phyloP scores from a whole-genome alignment of 2,329 filamentous ascomycete species.

The Pezicula carpinea region DNA sequence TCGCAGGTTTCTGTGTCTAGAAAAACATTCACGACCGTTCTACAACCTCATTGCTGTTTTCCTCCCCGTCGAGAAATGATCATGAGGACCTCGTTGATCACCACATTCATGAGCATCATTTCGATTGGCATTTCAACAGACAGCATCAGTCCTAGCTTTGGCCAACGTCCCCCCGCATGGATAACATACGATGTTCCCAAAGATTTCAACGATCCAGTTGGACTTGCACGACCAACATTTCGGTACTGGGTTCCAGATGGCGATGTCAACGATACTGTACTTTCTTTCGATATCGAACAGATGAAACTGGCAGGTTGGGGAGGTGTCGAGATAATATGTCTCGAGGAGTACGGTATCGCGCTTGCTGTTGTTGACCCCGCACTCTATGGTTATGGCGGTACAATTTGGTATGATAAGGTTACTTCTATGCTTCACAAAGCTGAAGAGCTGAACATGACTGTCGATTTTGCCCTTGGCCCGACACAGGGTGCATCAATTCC shows the following conservation, averaged over 20 bases:
- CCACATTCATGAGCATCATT: too few species aligned
- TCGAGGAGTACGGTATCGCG: not conserved
- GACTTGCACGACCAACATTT: constrained; percentile 1
- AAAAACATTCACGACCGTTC: too few species aligned
- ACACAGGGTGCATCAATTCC: constrained; percentile 2
- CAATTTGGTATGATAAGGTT: constrained; percentile 1
- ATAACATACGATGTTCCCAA: constrained; percentile 1
- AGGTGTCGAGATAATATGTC: constrained; percentile 2
- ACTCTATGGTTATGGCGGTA: constrained; percentile 1
- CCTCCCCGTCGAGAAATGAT: too few species aligned
- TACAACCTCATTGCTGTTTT: too few species aligned
- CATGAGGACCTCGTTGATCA: too few species aligned
- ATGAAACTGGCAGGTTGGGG: not conserved
- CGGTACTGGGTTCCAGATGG: constrained; percentile 1
- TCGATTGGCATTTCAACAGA: too few species aligned
- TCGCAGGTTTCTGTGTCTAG: too few species aligned
- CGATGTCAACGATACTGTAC: not conserved
- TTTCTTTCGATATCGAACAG: not conserved
- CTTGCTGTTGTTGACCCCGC: not conserved
- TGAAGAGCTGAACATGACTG: not conserved
- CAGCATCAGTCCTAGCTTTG: not conserved
- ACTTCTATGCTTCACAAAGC: not conserved
- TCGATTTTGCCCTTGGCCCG: constrained; percentile 1
- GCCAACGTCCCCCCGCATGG: not conserved
- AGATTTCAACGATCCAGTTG: not conserved